Conservation (phyloP, 441 rosid species). For the Gossypium davidsonii region DNA sequence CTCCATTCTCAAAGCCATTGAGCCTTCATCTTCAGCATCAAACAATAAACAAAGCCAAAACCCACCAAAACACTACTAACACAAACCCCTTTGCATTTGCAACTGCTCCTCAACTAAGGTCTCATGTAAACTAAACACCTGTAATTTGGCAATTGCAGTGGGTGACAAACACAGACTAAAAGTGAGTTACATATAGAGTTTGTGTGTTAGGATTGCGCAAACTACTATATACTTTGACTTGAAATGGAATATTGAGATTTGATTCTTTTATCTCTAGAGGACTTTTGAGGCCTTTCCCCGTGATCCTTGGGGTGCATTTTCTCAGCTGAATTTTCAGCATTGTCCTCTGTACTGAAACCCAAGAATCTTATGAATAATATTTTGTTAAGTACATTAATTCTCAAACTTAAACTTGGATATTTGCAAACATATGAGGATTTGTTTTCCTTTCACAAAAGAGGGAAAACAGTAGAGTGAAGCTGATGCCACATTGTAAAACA, state of each 20-base stretch:
- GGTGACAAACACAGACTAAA: neutral
- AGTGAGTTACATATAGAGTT: neutral
- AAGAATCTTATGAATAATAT: neutral
- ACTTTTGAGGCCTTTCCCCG: neutral
- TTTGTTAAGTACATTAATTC: neutral
- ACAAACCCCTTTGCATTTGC: neutral
- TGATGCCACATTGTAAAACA: neutral
- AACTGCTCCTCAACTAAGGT: neutral
- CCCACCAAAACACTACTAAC: neutral
- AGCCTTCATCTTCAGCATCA: neutral
- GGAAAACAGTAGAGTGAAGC: neutral
- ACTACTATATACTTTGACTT: neutral
- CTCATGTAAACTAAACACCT: neutral
- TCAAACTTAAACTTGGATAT: neutral
- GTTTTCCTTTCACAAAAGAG: neutral
- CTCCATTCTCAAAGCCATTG: slow-evolving; percentile 6
- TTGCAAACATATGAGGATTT: neutral
- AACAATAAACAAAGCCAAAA: slow-evolving; percentile 6
- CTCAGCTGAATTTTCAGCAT: neutral
- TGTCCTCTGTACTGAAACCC: neutral
- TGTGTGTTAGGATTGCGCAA: slow-evolving; percentile 8
- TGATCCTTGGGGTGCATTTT: neutral
- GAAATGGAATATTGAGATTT: neutral
- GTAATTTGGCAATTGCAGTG: slow-evolving; percentile 2
- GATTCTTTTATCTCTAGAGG: neutral